These are phyloP conservation scores for Eleusine indica DNA, from an alignment of 176 grass and related monocot species.

Conservation along the genomic window DNA sequence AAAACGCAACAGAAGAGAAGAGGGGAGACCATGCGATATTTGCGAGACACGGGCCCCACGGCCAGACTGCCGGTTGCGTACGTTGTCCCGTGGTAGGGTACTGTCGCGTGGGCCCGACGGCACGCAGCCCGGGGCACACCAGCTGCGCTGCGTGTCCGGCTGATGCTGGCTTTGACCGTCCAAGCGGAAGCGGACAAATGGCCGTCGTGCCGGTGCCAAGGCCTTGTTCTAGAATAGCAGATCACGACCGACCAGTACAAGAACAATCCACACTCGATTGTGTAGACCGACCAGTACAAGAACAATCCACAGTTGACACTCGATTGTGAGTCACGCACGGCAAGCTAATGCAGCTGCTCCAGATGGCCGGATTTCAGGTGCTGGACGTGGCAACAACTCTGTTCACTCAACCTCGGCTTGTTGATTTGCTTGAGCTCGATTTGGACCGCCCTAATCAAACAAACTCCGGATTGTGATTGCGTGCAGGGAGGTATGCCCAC, in stretches of 20 bases:
- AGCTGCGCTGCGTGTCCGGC: neutral
- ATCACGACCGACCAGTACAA: neutral
- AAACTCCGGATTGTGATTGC: too few species aligned
- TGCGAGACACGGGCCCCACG: neutral
- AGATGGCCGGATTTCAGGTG: neutral
- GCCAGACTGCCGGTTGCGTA: neutral
- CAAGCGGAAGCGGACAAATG: neutral
- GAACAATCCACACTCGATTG: neutral
- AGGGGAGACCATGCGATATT: neutral
- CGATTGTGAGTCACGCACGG: neutral
- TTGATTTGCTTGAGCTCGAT: too few species aligned
- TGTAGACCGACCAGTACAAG: neutral
- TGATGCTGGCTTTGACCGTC: neutral
- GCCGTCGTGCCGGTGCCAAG: neutral
- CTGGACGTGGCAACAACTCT: too few species aligned
- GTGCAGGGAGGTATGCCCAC: too few species aligned
- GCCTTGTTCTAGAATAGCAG: neutral
- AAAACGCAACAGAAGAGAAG: neutral
- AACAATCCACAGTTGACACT: neutral
- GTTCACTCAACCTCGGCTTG: too few species aligned
- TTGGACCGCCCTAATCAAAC: too few species aligned
- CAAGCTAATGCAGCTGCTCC: neutral
- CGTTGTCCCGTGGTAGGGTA: neutral
- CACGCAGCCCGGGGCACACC: neutral
- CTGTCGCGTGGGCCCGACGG: slow-evolving; percentile 26